A percentile compares a stretch with the other conserved stretches of the same genome.
These are phyloP conservation scores for Fragilariopsis cylindrus DNA, from an alignment of 108 stramenopile genomes.

Conservation along the genomic window DNA sequence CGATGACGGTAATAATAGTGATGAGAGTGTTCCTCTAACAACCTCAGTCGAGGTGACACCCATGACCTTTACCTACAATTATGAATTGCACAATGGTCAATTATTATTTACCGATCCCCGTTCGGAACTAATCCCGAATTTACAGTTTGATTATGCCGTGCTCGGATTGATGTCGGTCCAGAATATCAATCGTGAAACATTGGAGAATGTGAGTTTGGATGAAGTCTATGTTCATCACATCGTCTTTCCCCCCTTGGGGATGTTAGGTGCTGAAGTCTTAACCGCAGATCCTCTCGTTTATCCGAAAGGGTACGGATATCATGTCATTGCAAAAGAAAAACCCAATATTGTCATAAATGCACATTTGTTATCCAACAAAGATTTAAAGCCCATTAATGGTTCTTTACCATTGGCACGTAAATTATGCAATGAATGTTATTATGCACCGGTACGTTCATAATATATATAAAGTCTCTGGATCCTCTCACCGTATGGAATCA, in stretches of 20 bases:
- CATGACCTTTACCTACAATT: constrained; percentile 4
- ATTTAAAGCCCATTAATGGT: not conserved
- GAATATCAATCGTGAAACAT: not conserved
- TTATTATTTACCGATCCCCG: not conserved
- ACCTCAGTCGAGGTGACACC: not conserved
- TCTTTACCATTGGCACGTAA: not conserved
- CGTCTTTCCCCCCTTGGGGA: not conserved
- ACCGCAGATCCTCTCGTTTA: not conserved
- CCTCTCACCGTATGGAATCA: no score
- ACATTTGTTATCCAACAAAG: constrained; percentile 1
- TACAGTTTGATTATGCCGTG: not conserved
- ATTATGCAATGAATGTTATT: constrained; percentile 2
- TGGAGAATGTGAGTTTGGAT: not conserved
- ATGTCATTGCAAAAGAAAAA: not conserved
- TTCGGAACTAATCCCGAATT: not conserved
- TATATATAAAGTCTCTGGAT: no score
- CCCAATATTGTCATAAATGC: not conserved
- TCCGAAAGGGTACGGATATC: not conserved
- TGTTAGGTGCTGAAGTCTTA: constrained; percentile 1
- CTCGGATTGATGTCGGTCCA: not conserved
- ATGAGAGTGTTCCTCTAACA: no score
- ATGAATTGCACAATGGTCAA: constrained; percentile 1
- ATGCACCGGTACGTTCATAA: not conserved
- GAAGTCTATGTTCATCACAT: constrained; percentile 4
- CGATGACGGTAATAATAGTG: no score